These are phyloP conservation scores for Rhododendron griersonianum DNA, from an alignment of 148 eudicot species.

Conservation along the genomic window DNA sequence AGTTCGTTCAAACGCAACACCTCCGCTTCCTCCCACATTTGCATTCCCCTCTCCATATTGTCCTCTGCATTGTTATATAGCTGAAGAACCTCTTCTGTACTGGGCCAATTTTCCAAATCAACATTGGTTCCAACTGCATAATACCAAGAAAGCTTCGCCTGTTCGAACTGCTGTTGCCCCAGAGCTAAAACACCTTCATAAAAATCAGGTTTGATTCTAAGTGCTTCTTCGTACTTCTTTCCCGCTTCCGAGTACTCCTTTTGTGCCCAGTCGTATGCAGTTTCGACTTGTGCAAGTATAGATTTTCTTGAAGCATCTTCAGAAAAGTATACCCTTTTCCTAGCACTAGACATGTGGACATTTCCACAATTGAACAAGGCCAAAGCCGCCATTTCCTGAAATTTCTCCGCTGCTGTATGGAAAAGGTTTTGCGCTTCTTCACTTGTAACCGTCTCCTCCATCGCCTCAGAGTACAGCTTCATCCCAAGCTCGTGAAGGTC, in stretches of 20 bases:
- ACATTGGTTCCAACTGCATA: constrained; percentile 51
- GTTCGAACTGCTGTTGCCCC: constrained; percentile 87
- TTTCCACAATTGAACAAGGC: constrained; percentile 96
- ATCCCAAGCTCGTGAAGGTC: constrained; percentile 85
- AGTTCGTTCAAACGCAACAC: constrained; percentile 27
- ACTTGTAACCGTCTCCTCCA: constrained; percentile 83
- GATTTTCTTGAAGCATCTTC: constrained; percentile 59
- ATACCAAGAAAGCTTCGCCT: constrained; percentile 89
- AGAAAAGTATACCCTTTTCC: constrained; percentile 49
- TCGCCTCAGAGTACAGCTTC: constrained; percentile 83
- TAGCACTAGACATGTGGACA: constrained; percentile 90
- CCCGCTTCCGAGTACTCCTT: constrained; percentile 70
- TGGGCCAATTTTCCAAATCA: constrained; percentile 68
- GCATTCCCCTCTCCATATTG: constrained; percentile 80
- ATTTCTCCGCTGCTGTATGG: constrained; percentile 63
- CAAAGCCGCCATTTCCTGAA: constrained; percentile 90
- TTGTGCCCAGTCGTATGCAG: constrained; percentile 79
- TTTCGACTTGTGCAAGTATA: constrained; percentile 39
- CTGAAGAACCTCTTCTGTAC: constrained; percentile 51
- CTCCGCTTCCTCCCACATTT: constrained; percentile 73
- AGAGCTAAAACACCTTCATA: constrained; percentile 76
- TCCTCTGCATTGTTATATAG: constrained; percentile 82
- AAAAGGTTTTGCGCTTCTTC: constrained; percentile 82
- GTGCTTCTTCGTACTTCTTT: constrained; percentile 69
- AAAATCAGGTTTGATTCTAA: constrained; percentile 75